phyloP scores from a whole-genome alignment of 2,329 filamentous ascomycete genomes.

The Penicillium sp. region DNA sequence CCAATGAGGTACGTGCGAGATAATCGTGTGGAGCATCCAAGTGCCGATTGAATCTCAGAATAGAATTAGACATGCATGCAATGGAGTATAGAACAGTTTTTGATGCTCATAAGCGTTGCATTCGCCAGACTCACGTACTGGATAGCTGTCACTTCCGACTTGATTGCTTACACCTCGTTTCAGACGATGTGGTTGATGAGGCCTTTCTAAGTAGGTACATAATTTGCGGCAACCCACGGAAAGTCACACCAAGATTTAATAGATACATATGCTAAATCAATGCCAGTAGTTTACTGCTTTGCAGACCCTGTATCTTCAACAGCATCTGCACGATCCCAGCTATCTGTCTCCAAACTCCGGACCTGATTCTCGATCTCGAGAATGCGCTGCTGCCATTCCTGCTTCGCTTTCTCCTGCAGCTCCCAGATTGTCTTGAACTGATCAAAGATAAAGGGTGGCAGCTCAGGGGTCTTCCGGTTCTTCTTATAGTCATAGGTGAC shows the following conservation, averaged over 20 bases:
- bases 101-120: not conserved
- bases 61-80: not conserved
- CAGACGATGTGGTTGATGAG: not conserved
- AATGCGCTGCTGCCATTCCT: slow-evolving; percentile 54
- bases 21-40: not conserved
- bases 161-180: not conserved
- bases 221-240: not conserved
- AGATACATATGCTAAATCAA: not conserved
- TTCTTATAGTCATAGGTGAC: slow-evolving; percentile 72
- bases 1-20: not conserved
- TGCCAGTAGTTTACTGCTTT: slow-evolving; percentile 9
- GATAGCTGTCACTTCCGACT: not conserved
- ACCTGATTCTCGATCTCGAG: slow-evolving; percentile 58
- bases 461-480: slow-evolving; percentile 53
- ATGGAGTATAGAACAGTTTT: not conserved
- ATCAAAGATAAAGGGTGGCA: slow-evolving; percentile 61
- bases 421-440: slow-evolving; percentile 60
- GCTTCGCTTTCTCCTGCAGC: slow-evolving; percentile 60
- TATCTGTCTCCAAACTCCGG: slow-evolving; percentile 63
- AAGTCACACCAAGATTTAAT: not conserved
- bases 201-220: not conserved
- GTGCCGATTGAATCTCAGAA: not conserved
- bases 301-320: slow-evolving; percentile 65
- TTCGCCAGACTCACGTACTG: not conserved
- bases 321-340: slow-evolving; percentile 71